These are phyloP conservation scores for Glomus cerebriforme DNA, from an alignment of 192 early-diverging fungal genomes.

Conservation along the genomic window DNA sequence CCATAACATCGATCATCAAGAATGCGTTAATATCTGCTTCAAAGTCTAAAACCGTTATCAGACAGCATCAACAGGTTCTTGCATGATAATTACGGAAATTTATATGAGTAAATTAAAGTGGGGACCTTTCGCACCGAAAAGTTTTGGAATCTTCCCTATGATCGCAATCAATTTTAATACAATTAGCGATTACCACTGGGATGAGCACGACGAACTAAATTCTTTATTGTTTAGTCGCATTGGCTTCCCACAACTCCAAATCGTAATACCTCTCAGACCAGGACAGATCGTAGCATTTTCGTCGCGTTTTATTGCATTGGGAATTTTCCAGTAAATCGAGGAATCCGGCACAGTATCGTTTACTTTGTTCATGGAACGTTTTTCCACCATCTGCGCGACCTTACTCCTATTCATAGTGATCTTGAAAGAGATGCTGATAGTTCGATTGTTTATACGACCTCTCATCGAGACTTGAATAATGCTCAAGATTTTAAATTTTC, in stretches of 20 bases:
- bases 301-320: background rate
- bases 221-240: background rate
- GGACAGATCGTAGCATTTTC: background rate
- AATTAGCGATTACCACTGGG: constrained; percentile 12
- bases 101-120: constrained; percentile 2
- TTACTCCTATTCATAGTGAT: no score
- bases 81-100: background rate
- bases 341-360: constrained; percentile 9
- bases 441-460: background rate
- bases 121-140: background rate
- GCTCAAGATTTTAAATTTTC: background rate
- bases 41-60: constrained; percentile 1
- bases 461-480: constrained; percentile 15
- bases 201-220: background rate
- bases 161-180: constrained; percentile 20
- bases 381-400: no score
- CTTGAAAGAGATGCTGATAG: background rate
- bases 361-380: constrained; percentile 3
- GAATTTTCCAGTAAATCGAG: background rate
- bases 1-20: constrained; percentile 10
- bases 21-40: constrained; percentile 16
- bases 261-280: background rate
- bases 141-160: constrained; percentile 13
- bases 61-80: background rate
- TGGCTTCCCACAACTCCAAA: background rate